These are phyloP conservation scores for Starmerella roubikii DNA, from an alignment of 805 yeast genomes.

Conservation along the genomic window DNA sequence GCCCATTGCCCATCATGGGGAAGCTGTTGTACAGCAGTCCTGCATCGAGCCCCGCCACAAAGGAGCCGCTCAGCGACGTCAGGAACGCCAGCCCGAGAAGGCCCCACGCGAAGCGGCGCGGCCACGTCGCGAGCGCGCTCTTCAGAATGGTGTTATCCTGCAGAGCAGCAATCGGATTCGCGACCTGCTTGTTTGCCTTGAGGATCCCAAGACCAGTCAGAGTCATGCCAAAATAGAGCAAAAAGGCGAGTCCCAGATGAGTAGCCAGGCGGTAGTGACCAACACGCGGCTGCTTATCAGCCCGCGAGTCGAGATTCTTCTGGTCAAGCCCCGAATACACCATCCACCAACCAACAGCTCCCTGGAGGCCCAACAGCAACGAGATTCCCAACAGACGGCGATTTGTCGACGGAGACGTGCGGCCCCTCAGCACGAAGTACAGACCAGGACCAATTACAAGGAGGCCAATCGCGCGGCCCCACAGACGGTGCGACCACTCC, in stretches of 20 bases:
- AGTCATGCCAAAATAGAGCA: slow-evolving; percentile 75
- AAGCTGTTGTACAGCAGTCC: slow-evolving; percentile 91
- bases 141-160: slow-evolving; percentile 44
- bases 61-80: slow-evolving; percentile 95
- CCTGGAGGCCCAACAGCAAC: slow-evolving; percentile 76
- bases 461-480: slow-evolving; percentile 84
- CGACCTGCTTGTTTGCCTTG: slow-evolving; percentile 56
- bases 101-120: slow-evolving; percentile 42
- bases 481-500: slow-evolving; percentile 95
- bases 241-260: slow-evolving; percentile 85
- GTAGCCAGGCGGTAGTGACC: slow-evolving; percentile 89
- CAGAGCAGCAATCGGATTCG: slow-evolving; percentile 46
- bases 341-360: slow-evolving; percentile 99
- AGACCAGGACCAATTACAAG: slow-evolving; percentile 73
- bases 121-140: slow-evolving; percentile 43
- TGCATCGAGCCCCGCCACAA: slow-evolving; percentile 97
- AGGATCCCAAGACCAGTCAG: slow-evolving; percentile 80
- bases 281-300: slow-evolving; percentile 92
- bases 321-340: slow-evolving; percentile 88
- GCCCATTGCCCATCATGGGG: slow-evolving; percentile 80
- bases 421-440: slow-evolving; percentile 57
- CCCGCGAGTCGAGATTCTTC: slow-evolving; percentile 49
- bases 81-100: slow-evolving; percentile 59
- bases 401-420: slow-evolving; percentile 54
- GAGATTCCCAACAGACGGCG: slow-evolving; percentile 58